Base-by-base conservation (phyloP, 768 basidiomycete species). In the Pisolithus orientalis region DNA sequence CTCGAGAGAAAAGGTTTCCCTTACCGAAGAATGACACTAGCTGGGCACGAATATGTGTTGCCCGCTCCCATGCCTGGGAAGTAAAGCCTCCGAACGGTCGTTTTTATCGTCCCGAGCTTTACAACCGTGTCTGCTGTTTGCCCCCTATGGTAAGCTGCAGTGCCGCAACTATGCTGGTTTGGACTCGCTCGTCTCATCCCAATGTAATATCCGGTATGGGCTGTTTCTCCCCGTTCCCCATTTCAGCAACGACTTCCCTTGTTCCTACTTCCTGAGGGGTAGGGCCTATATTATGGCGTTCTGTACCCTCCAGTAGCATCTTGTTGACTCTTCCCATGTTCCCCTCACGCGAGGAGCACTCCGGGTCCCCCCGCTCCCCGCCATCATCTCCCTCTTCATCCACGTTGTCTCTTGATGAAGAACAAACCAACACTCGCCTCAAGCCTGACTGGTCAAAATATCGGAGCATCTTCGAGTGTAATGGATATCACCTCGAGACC, bases 401-500 rank as follows among this genome's bases (percentile, higher is more conserved):
- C 4, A 66, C 69, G 37, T 78, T 77, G 13, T 82, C 82, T 11
- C 56, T 78, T 47, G 84, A 86, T 50, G 68, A 68, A 27, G 65
- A 67, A 13, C 76, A 82, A 52, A 66, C 76, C 50, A 87, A 90
- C 59, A 59, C 63, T 17, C 83, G 87, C 46, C 54, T 84, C 37
- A 69, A 69, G 17, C 87, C 86, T 3, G 70, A 76, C 58, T 90
- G 87, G 87, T 71, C 72, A 34, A 70, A 69, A 48, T 85, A 86
- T 62, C 70, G 75, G 10, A 51, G 59, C 44, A 52, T 79, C 31
- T 68, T 87, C 44, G 66, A 74, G 42, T 51, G 64, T 51, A 74
- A 75, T 42, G 87, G 84, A 4, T 80, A 80, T 60, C 78, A 72
- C 34, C 78, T 89, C 1, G 85, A 89, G 57, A 90, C 86, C 27